Percentiles rank a stretch among this genome's conserved stretches.
Evolutionary conservation across 1,284 basidiomycete species (phyloP).

Genomic region (Ganoderma resinaceum): DNA sequence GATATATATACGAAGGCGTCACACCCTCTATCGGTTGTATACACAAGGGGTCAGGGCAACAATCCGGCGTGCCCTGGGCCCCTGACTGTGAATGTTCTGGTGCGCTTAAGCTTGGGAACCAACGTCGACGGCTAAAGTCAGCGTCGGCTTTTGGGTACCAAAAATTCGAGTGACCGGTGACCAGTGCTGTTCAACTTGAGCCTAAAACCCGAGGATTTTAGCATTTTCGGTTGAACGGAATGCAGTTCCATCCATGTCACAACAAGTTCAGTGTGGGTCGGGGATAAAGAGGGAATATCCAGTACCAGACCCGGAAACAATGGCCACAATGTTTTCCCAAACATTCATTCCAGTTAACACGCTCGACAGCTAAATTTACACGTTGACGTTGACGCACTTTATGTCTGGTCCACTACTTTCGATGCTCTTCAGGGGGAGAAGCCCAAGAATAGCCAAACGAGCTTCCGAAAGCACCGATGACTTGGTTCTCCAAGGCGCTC

Average conservation of each 20-base stretch:
- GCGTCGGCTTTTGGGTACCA: neutral
- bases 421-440: conserved; percentile 46
- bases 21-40: neutral
- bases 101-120: neutral
- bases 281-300: neutral
- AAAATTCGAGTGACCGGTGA: neutral
- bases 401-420: conserved; percentile 1
- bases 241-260: neutral
- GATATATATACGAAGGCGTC: neutral
- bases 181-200: neutral
- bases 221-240: neutral
- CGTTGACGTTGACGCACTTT: neutral
- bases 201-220: neutral
- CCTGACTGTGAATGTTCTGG: neutral
- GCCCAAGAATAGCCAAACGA: conserved; percentile 53
- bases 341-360: conserved; percentile 3
- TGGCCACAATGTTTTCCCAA: neutral
- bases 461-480: conserved; percentile 51
- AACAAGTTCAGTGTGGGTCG: neutral
- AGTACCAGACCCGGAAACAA: neutral
- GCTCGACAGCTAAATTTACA: neutral
- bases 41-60: neutral
- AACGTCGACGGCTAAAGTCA: neutral
- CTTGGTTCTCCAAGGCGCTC: conserved; percentile 55
- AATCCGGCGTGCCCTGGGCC: neutral